Evolutionary conservation across 805 yeast species (phyloP).

Genomic region (Schwanniomyces sp.): DNA sequence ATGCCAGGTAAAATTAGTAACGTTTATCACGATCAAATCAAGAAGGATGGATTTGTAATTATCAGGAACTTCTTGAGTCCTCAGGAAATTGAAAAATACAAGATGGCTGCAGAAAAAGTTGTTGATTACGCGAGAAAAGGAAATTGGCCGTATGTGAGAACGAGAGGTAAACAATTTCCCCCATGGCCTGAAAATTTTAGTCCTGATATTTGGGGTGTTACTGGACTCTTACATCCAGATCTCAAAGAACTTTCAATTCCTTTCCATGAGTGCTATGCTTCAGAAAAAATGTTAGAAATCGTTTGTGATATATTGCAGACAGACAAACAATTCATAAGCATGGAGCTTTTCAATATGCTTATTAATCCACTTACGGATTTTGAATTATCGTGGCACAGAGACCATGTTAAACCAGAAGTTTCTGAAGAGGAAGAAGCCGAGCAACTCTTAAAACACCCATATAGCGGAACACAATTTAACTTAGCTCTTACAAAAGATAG

Average conservation of each 20-base stretch:
- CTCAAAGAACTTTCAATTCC: conserved; percentile 33
- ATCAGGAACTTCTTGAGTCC: conserved; percentile 39
- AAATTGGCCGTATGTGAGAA: conserved; percentile 48
- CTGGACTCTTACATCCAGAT: conserved; percentile 49
- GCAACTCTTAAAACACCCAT: conserved; percentile 37
- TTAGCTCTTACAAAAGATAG: conserved; percentile 47
- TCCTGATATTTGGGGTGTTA: conserved; percentile 55
- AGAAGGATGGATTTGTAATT: conserved; percentile 36
- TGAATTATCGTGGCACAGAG: conserved; percentile 56
- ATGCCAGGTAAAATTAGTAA: neutral
- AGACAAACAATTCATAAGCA: conserved; percentile 29
- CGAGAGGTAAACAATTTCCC: conserved; percentile 54
- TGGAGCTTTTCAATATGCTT: conserved; percentile 54
- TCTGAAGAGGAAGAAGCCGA: conserved; percentile 44
- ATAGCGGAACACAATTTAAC: conserved; percentile 52
- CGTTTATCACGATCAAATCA: conserved; percentile 35
- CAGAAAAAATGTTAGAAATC: conserved; percentile 35
- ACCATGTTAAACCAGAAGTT: conserved; percentile 48
- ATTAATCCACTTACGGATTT: conserved; percentile 53
- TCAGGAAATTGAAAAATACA: conserved; percentile 37
- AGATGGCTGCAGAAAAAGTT: conserved; percentile 34
- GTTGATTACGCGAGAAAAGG: conserved; percentile 46
- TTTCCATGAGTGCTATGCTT: conserved; percentile 42
- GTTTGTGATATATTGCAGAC: conserved; percentile 47
- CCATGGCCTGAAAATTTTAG: conserved; percentile 54